Base-by-base conservation (phyloP, 208 protist species). In the Acanthamoeba triangularis region DNA sequence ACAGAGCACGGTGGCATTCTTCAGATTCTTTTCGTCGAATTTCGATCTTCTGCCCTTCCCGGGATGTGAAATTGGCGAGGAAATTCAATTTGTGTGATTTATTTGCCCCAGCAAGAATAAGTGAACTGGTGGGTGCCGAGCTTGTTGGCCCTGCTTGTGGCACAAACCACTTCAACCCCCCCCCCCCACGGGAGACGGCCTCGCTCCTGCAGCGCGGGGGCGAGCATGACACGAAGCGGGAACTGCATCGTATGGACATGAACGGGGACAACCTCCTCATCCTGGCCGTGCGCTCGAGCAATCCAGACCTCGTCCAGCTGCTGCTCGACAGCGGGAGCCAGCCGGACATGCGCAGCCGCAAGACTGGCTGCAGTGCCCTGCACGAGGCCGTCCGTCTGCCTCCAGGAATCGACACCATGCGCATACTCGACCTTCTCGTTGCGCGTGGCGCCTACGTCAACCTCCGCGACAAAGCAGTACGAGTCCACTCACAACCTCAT, bases 381-480 rank as follows among this genome's bases (percentile, higher is more conserved):
- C 82, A 90, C 49, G 82, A 90, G 20, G 82, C 82, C 33, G 72
- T 80, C 7, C 37, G 72, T 14, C 41, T 52, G 0, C 23, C 37
- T 28, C 41, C 80, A 88, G 82, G 82, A 25, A 28, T 90, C 20
- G 82, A 59, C 28, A 28, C 82, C 52, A 25, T 67, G 56, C 72
- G 56, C 28, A 90, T 41, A 11, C 25, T 90, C 56, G 82, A 65
- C 13, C 3, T 10, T 25, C 82, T 90, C 5, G 56, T 90, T 5
- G 82, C 65, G 16, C n/a, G 16, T 28, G 82, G 82, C 7, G 82
- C 82, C 82, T 90, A 90, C 23, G 54, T 90, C 30, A 90, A 90
- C 82, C 18, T 65, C 7, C 82, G 82, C n/a, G 82, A 90, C 49
- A 90, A 90, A 23, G 56, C 25, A 25, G 80, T 88, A 41, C 18